Conservation (phyloP, 129 eudicot species). For the Arctium lappa region DNA sequence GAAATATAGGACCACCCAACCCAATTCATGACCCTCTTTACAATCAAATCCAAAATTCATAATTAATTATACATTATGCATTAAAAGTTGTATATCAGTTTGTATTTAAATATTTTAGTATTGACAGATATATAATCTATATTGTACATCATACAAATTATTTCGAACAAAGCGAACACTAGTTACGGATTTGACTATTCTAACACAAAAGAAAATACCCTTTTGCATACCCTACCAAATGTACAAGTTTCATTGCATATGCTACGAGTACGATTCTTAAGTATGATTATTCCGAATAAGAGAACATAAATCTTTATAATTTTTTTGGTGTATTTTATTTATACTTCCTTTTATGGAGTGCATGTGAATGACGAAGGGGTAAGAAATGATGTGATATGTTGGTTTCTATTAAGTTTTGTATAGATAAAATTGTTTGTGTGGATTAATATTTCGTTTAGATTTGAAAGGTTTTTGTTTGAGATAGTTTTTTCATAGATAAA, state of each 20-base stretch:
- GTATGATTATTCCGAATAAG: not conserved
- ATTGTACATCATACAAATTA: not conserved
- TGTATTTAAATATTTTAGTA: too few relatives aligned
- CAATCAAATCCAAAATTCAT: slow-evolving; percentile 11
- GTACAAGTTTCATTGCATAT: not conserved
- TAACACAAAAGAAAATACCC: not conserved
- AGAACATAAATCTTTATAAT: too few relatives aligned
- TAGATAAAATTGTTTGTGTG: too few relatives aligned
- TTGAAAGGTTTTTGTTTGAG: too few relatives aligned
- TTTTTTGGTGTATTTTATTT: too few relatives aligned
- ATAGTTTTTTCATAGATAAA: too few relatives aligned
- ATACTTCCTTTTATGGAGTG: too few relatives aligned
- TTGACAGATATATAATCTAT: not conserved
- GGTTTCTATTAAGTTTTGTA: too few relatives aligned
- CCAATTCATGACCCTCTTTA: slow-evolving; percentile 18
- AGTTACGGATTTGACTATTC: not conserved
- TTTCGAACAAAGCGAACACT: not conserved
- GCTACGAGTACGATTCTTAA: not conserved
- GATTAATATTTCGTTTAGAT: too few relatives aligned
- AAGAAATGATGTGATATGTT: too few relatives aligned
- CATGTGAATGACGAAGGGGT: too few relatives aligned
- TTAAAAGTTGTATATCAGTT: not conserved
- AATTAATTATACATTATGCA: not conserved
- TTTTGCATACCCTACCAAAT: not conserved
- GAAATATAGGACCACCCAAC: slow-evolving; percentile 75